phyloP scores from a whole-genome alignment of 768 basidiomycete species.

The Gelatoporia subvermispora region DNA sequence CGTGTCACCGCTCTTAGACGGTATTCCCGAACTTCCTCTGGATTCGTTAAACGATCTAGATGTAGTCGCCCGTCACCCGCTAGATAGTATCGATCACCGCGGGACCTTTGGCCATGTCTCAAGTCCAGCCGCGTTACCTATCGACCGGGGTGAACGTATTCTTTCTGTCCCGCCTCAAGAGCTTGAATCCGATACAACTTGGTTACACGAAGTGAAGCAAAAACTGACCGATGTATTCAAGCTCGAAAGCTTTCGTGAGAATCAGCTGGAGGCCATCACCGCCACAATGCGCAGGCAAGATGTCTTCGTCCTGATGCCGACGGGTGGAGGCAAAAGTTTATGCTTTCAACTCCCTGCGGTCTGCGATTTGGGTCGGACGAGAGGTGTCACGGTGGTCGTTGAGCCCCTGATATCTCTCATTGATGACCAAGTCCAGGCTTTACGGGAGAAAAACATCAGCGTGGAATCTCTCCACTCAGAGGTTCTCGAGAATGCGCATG shows the following conservation, averaged over 20 bases:
- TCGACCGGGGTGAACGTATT: no score
- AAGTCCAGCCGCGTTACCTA: no score
- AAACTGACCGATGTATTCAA: conserved; percentile 58
- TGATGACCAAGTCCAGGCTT: conserved; percentile 75
- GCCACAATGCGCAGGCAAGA: conserved; percentile 77
- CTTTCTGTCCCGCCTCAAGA: no score
- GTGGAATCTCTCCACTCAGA: conserved; percentile 68
- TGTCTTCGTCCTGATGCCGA: conserved; percentile 96
- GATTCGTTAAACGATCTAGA: no score
- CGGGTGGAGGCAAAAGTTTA: conserved; percentile 87
- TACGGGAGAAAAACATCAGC: conserved; percentile 60
- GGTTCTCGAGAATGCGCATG: conserved; percentile 29
- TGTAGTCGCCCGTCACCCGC: no score
- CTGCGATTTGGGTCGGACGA: conserved; percentile 62
- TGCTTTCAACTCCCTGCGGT: conserved; percentile 91
- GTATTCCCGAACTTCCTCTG: no score
- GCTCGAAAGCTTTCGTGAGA: conserved; percentile 63
- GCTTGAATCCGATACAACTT: no score
- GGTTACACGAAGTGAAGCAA: conserved; percentile 29
- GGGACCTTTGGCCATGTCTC: no score
- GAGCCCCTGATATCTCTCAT: conserved; percentile 88
- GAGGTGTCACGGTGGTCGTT: conserved; percentile 85
- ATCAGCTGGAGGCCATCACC: conserved; percentile 85
- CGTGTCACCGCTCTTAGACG: no score
- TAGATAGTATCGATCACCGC: no score